Base-by-base conservation (phyloP, 129 eudicot species). In the Helianthus tuberosus region DNA sequence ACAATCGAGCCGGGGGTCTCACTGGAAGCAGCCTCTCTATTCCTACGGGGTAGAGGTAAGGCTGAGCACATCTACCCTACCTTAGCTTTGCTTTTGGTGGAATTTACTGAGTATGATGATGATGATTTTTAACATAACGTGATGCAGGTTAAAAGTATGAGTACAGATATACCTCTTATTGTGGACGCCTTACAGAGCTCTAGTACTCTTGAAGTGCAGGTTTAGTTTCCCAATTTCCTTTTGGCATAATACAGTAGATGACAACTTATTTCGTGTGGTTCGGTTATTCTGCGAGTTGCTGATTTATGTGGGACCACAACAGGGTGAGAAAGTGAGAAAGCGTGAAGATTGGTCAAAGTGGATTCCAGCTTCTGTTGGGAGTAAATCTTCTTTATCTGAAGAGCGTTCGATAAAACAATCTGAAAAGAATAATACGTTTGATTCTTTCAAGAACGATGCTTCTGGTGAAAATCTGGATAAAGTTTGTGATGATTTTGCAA, bases 271-370 rank as follows among this genome's bases (percentile, higher is more conserved):
- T 43, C 5, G 3, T 12, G 8, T 55, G 62, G 11, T 53, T n/a
- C 71, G 8, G 11, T 60, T 61, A 9, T 43, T 39, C 48, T 75
- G 46, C 5, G 48, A 25, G 55, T 66, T 43, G 35, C 35, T 63
- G 39, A 25, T 64, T 67, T 20, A 79, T 15, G 59, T 20, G 59
- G 49, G 14, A 55, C 36, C 48, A 58, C 62, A 46, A 15, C 68
- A 93, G 98, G 92, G 73, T 64, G 91, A 88, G 67, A 84, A 79
- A 77, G 78, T 93, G 49, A 82, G 98, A 71, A 90, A 84, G 74
- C 96, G 92, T 52, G 88, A 88, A 58, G 94, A 84, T 49, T 93
- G 98, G 98, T 86, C 98, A 76, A 93, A 90, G 80, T 93, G 94
- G 96, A 59, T 88, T 76, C 79, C 89, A 48, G 74, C 76, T 77